Evolutionary conservation across 164 flowering plant species (phyloP).

Genomic region (Chloranthus sessilifolius): DNA sequence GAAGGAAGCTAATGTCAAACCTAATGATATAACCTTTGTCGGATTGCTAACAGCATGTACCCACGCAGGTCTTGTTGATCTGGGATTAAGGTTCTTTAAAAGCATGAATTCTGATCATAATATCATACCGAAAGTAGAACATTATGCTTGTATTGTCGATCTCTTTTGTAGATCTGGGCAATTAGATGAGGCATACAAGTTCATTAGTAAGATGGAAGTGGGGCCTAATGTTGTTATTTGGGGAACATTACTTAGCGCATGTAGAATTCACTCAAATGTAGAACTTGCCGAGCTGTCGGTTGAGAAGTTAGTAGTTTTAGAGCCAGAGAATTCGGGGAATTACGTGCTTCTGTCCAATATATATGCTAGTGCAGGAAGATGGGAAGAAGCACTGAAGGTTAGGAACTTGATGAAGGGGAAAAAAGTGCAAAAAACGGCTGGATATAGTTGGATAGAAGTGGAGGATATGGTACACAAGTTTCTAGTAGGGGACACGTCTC

Average conservation of each 20-base stretch:
- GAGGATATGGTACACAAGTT: conserved; percentile 36
- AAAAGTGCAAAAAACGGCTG: conserved; percentile 34
- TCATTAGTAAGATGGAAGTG: conserved; percentile 33
- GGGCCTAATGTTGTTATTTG: conserved; percentile 46
- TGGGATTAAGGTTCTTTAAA: conserved; percentile 27
- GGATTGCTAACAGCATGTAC: conserved; percentile 44
- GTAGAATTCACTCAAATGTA: conserved; percentile 26
- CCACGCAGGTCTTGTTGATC: conserved; percentile 44
- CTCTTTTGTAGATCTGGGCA: conserved; percentile 38
- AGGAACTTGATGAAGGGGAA: conserved; percentile 33
- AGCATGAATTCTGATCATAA: conserved; percentile 28
- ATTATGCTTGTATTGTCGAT: conserved; percentile 44
- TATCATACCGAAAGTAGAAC: conserved; percentile 36
- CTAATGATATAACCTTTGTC: conserved; percentile 39
- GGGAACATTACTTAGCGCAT: conserved; percentile 46
- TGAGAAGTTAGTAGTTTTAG: conserved; percentile 28
- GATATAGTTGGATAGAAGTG: conserved; percentile 47
- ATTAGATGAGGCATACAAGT: conserved; percentile 33
- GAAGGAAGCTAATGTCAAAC: conserved; percentile 26
- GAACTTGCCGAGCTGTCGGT: conserved; percentile 36
- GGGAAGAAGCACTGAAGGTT: conserved; percentile 33
- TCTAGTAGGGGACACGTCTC: conserved; percentile 32
- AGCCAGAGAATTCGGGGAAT: conserved; percentile 47
- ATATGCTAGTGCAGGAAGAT: conserved; percentile 35
- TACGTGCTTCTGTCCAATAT: conserved; percentile 42